A percentile compares a stretch with the other conserved stretches of the same genome.
Conservation (phyloP, 805 yeast genomes). For the Candida xiaguanensis region DNA sequence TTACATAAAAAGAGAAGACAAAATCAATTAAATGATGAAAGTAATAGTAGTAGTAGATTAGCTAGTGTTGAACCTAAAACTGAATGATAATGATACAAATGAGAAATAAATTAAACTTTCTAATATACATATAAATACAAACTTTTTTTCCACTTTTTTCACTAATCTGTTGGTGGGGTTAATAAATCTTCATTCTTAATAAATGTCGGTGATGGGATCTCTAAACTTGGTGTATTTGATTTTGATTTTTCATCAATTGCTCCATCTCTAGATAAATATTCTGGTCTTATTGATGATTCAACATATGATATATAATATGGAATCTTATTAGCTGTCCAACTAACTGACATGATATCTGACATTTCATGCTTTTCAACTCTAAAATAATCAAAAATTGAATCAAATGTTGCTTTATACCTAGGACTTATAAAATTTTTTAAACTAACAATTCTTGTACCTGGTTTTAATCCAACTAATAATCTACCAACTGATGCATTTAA, state of each 20-base stretch:
- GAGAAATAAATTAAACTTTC: not conserved
- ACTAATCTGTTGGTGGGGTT: conserved; percentile 6
- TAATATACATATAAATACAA: not conserved
- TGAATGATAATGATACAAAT: conserved; percentile 3
- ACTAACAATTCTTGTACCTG: conserved; percentile 77
- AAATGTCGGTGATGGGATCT: not conserved
- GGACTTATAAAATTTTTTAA: conserved; percentile 77
- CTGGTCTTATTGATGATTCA: conserved; percentile 33
- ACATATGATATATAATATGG: conserved; percentile 77
- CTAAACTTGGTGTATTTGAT: conserved; percentile 4
- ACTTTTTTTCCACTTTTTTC: not conserved
- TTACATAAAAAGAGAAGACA: conserved; percentile 46
- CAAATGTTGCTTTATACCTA: conserved; percentile 60
- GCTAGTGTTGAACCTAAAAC: conserved; percentile 34
- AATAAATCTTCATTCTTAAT: conserved; percentile 5
- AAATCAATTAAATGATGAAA: conserved; percentile 10
- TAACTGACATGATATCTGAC: conserved; percentile 70
- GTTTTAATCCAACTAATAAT: conserved; percentile 58
- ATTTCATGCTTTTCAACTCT: conserved; percentile 55
- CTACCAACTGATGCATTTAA: conserved; percentile 66
- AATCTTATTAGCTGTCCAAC: conserved; percentile 88
- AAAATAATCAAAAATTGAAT: conserved; percentile 60
- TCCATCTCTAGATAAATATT: conserved; percentile 19
- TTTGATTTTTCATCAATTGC: not conserved
- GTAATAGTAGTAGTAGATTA: conserved; percentile 26